phyloP scores from a whole-genome alignment of 805 yeast species.

The Lachancea fermentati region DNA sequence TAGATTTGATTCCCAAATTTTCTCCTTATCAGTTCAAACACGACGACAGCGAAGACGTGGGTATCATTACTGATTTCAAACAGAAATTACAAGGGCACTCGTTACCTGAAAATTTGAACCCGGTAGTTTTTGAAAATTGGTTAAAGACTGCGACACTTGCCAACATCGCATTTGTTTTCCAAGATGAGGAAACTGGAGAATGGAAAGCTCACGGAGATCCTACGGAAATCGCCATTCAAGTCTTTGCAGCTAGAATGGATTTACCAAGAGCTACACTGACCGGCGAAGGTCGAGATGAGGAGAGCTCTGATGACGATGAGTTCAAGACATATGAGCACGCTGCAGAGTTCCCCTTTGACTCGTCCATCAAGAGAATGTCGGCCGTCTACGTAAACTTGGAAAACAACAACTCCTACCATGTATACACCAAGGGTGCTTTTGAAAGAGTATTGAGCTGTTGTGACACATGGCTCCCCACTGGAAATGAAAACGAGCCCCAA shows the following conservation, averaged over 20 bases:
- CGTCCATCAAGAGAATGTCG: constrained; percentile 85
- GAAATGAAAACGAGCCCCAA: constrained; percentile 47
- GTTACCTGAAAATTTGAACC: constrained; percentile 16
- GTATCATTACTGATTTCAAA: constrained; percentile 24
- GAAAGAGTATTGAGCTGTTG: constrained; percentile 67
- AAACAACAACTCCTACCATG: constrained; percentile 46
- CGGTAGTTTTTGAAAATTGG: constrained; percentile 42
- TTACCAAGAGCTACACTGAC: constrained; percentile 42
- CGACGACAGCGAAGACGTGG: constrained; percentile 28
- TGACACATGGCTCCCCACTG: constrained; percentile 42
- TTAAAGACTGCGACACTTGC: constrained; percentile 67
- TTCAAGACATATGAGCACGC: constrained; percentile 56
- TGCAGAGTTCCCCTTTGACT: constrained; percentile 80
- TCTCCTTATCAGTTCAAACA: constrained; percentile 37
- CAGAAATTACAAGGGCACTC: constrained; percentile 12
- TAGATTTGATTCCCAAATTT: constrained; percentile 70
- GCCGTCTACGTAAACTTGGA: constrained; percentile 41
- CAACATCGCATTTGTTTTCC: constrained; percentile 64
- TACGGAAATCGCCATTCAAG: constrained; percentile 84
- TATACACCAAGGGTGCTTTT: constrained; percentile 84
- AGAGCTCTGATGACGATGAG: constrained; percentile 23
- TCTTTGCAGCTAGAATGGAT: constrained; percentile 57
- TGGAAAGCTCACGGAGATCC: constrained; percentile 90
- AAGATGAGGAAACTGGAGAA: constrained; percentile 37
- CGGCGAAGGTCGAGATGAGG: constrained; percentile 32